These are phyloP conservation scores for Pythium phragmiticola DNA, from an alignment of 352 stramenopile genomes.

Conservation along the genomic window DNA sequence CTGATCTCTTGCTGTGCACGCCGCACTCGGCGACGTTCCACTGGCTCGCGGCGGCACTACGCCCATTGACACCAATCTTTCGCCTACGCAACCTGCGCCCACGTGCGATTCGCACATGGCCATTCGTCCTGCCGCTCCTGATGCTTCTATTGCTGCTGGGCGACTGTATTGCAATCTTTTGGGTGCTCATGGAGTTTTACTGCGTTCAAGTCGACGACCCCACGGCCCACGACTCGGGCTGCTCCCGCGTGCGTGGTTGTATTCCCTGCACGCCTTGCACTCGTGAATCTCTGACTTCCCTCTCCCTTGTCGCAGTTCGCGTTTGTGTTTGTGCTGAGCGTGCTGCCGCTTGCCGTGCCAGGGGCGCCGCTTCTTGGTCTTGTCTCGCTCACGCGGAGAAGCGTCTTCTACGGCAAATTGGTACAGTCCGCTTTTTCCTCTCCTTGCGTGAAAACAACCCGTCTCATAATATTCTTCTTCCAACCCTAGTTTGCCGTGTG, in stretches of 20 bases:
- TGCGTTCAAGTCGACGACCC: conserved; percentile 85
- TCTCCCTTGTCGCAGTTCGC: conserved; percentile 34
- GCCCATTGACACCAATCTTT: conserved; percentile 61
- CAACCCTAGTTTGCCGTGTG: conserved; percentile 53
- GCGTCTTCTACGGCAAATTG: conserved; percentile 73
- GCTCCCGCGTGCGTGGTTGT: conserved; percentile 70
- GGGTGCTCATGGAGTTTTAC: conserved; percentile 83
- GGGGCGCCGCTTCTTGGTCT: conserved; percentile 68
- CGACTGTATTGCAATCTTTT: conserved; percentile 67
- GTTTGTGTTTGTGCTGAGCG: conserved; percentile 54
- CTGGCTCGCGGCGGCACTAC: conserved; percentile 34
- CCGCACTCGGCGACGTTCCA: conserved; percentile 16
- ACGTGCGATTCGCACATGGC: conserved; percentile 6
- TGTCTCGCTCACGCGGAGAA: conserved; percentile 68
- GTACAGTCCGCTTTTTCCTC: conserved; percentile 23
- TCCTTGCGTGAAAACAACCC: not conserved
- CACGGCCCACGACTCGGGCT: conserved; percentile 65
- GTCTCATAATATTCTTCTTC: not conserved
- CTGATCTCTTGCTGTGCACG: conserved; percentile 24
- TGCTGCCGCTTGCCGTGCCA: conserved; percentile 59
- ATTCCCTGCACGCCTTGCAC: not conserved
- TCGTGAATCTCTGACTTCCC: not conserved
- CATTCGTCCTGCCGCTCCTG: conserved; percentile 43
- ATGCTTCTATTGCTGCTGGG: conserved; percentile 66
- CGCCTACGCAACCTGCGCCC: conserved; percentile 49